A percentile compares a stretch with the other conserved stretches of the same genome.
Evolutionary conservation across 2,329 filamentous ascomycete species (phyloP).

Genomic region (Exophiala alcalophila): DNA sequence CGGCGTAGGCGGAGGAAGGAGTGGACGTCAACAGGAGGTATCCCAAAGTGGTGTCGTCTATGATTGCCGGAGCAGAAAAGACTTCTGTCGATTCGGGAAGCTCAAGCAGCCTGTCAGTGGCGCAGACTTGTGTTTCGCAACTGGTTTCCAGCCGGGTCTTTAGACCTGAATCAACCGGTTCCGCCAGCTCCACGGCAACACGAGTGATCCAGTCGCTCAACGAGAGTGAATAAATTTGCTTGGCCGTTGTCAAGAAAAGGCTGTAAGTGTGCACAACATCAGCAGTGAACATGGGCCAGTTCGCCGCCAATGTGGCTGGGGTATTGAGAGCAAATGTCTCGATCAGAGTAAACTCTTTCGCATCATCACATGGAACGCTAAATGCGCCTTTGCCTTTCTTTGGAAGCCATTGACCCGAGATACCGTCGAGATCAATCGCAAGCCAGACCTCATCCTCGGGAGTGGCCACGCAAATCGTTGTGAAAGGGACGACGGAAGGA

Average conservation of each 20-base stretch:
- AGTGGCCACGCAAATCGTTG: slow-evolving; percentile 58
- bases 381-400: slow-evolving; percentile 42
- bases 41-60: slow-evolving; percentile 57
- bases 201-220: slow-evolving; percentile 56
- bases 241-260: slow-evolving; percentile 57
- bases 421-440: slow-evolving; percentile 59
- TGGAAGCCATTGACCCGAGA: slow-evolving; percentile 63
- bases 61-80: slow-evolving; percentile 50
- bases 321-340: slow-evolving; percentile 44
- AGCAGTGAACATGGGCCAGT: slow-evolving; percentile 55
- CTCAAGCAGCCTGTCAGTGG: slow-evolving; percentile 48
- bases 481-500: slow-evolving; percentile 53
- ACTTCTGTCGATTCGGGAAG: slow-evolving; percentile 35
- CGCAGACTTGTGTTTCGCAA: slow-evolving; percentile 50
- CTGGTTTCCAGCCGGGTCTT: slow-evolving; percentile 57
- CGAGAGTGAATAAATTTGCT: slow-evolving; percentile 55
- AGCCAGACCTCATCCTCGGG: slow-evolving; percentile 56
- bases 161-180: slow-evolving; percentile 48
- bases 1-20: slow-evolving; percentile 50
- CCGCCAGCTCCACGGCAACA: slow-evolving; percentile 54
- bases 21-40: slow-evolving; percentile 55
- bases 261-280: slow-evolving; percentile 57
- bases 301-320: slow-evolving; percentile 15
- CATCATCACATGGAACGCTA: slow-evolving; percentile 41
- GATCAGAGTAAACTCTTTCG: slow-evolving; percentile 44